These are phyloP conservation scores for Suillus subalutaceus DNA, from an alignment of 768 basidiomycete genomes.

Conservation along the genomic window DNA sequence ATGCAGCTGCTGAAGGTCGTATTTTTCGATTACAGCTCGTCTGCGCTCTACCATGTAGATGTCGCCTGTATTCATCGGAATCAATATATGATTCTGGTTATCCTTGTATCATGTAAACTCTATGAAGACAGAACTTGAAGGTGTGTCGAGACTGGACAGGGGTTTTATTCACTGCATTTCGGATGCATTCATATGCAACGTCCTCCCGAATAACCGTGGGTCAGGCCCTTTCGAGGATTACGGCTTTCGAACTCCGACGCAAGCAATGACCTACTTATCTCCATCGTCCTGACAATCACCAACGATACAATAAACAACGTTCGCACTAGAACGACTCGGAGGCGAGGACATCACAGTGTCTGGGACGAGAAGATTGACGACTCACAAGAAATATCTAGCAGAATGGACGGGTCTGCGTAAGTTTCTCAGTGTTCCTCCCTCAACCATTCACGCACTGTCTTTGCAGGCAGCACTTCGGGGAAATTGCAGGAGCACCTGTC, in stretches of 20 bases:
- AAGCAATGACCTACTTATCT: neutral
- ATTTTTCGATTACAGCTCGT: neutral
- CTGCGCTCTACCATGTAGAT: neutral
- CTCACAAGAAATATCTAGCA: neutral
- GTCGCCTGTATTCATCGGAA: neutral
- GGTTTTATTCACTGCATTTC: neutral
- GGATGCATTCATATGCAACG: neutral
- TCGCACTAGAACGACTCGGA: neutral
- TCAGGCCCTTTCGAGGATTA: neutral
- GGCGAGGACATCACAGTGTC: neutral
- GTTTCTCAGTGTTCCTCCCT: neutral
- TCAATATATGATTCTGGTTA: neutral
- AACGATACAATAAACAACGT: neutral
- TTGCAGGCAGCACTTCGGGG: slow-evolving; percentile 26
- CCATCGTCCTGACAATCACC: neutral
- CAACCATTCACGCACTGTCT: neutral
- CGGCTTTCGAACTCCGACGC: slow-evolving; percentile 1
- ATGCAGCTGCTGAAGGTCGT: neutral
- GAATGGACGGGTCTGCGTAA: neutral
- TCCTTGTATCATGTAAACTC: neutral
- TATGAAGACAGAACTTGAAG: neutral
- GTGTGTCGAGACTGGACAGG: neutral
- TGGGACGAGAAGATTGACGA: slow-evolving; percentile 1
- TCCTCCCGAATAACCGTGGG: neutral
- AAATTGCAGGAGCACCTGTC: slow-evolving; percentile 24